phyloP scores from a whole-genome alignment of 2,329 filamentous ascomycete species.

The Colletotrichum orchidophilum region DNA sequence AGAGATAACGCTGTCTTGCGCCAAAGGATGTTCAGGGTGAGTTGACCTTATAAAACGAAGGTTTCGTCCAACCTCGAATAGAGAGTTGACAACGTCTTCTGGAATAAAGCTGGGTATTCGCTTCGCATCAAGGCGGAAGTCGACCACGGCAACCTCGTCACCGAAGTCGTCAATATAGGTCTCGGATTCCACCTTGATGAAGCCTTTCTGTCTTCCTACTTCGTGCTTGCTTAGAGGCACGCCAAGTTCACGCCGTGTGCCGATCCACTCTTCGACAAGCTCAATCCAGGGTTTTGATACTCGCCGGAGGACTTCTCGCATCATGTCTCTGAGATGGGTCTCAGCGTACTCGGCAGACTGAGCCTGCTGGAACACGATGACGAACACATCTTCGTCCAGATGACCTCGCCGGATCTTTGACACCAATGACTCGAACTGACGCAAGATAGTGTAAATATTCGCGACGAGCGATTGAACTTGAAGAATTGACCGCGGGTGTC shows the following conservation, averaged over 20 bases:
- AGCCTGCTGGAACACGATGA: conserved; percentile 68
- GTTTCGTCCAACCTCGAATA: conserved; percentile 85
- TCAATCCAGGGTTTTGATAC: conserved; percentile 74
- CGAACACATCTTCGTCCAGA: conserved; percentile 70
- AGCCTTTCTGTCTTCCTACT: conserved; percentile 59
- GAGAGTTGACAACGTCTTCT: conserved; percentile 71
- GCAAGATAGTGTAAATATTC: conserved; percentile 58
- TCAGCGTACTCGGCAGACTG: conserved; percentile 72
- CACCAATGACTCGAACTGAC: conserved; percentile 61
- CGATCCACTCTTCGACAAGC: conserved; percentile 79
- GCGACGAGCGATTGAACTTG: conserved; percentile 61
- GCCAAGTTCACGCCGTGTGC: conserved; percentile 68
- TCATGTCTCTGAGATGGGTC: conserved; percentile 67
- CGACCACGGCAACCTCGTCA: conserved; percentile 63
- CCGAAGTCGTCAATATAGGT: conserved; percentile 67
- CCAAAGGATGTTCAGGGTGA: conserved; percentile 77
- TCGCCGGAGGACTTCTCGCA: conserved; percentile 72
- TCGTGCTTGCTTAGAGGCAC: conserved; percentile 60
- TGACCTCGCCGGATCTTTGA: conserved; percentile 53
- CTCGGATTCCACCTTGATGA: conserved; percentile 67
- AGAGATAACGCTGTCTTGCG: conserved; percentile 57
- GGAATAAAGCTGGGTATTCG: conserved; percentile 79
- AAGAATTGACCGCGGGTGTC: conserved; percentile 57
- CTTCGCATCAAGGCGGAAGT: conserved; percentile 70
- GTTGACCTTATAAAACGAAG: conserved; percentile 76